A percentile compares a stretch with the other conserved stretches of the same genome.
phyloP scores from a whole-genome alignment of 2,329 filamentous ascomycete species.

The Teratosphaeria zuluensis region DNA sequence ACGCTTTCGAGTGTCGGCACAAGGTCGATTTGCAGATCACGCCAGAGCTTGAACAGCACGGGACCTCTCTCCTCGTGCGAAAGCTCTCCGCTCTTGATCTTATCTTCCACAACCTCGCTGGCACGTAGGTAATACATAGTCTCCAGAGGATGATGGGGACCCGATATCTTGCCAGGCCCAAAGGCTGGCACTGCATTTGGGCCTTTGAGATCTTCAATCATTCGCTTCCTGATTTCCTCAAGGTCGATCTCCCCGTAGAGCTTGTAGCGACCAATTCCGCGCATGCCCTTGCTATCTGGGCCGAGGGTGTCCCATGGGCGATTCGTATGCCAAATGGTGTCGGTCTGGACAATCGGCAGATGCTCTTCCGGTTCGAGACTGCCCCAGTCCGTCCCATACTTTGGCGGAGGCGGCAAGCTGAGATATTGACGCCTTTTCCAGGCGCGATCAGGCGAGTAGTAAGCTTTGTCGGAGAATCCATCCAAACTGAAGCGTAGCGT shows the following conservation, averaged over 20 bases:
- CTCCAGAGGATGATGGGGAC: not conserved
- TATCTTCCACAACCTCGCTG: not conserved
- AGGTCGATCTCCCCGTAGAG: not conserved
- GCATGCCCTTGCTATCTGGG: not conserved
- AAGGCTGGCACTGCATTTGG: not conserved
- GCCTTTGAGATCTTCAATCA: not conserved
- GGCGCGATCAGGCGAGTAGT: not conserved
- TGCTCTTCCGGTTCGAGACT: not conserved
- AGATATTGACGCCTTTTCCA: not conserved
- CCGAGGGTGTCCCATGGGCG: not conserved
- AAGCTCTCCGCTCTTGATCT: not conserved
- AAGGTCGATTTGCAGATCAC: not conserved
- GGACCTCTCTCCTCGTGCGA: not conserved
- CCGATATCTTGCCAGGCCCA: not conserved
- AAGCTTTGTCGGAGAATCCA: not conserved
- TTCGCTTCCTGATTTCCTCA: not conserved
- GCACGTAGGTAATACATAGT: not conserved
- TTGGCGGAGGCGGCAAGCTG: not conserved
- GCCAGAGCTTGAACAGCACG: not conserved
- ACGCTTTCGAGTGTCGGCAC: not conserved
- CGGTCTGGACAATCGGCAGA: not conserved
- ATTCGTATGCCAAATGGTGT: not conserved
- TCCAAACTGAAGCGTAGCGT: not conserved
- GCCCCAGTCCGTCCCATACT: not conserved
- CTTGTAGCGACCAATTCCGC: not conserved